These are phyloP conservation scores for Alliaria petiolata DNA, from an alignment of 345 rosid species.

Conservation along the genomic window DNA sequence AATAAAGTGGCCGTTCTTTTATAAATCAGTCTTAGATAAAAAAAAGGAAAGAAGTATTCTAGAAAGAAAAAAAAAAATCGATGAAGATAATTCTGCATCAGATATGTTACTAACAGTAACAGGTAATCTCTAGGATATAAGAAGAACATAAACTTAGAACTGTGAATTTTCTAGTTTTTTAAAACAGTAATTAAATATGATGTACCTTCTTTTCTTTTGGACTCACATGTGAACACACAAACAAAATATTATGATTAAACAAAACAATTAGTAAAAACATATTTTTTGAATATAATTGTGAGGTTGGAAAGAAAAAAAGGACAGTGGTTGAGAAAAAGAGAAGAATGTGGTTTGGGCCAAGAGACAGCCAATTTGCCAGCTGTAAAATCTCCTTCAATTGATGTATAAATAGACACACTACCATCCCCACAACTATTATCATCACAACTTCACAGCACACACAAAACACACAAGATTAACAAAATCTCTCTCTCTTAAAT, in stretches of 20 bases:
- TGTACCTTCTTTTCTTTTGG: not conserved
- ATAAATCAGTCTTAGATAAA: no score
- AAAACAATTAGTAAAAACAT: not conserved
- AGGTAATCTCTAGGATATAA: no score
- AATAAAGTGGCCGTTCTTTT: not conserved
- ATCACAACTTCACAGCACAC: slow-evolving; percentile 6
- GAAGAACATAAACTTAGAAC: not conserved
- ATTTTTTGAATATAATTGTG: not conserved
- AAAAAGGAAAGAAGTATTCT: no score
- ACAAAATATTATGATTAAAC: no score
- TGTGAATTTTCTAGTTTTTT: not conserved
- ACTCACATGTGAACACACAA: not conserved
- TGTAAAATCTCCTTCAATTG: slow-evolving; percentile 15
- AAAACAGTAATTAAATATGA: not conserved
- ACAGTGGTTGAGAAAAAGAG: slow-evolving; percentile 28
- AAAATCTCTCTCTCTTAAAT: not conserved
- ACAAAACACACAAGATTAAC: not conserved
- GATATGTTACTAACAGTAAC: no score
- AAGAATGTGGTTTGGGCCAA: slow-evolving; percentile 15
- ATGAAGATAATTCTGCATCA: not conserved
- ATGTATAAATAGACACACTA: slow-evolving; percentile 23
- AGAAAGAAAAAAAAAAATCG: no score
- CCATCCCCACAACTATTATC: slow-evolving; percentile 21
- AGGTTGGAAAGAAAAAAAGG: slow-evolving; percentile 33
- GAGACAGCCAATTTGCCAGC: slow-evolving; percentile 31